A percentile compares a stretch with the other conserved stretches of the same genome.
These are phyloP conservation scores for Amanita pallidorosea DNA, from an alignment of 768 basidiomycete species.

Conservation along the genomic window DNA sequence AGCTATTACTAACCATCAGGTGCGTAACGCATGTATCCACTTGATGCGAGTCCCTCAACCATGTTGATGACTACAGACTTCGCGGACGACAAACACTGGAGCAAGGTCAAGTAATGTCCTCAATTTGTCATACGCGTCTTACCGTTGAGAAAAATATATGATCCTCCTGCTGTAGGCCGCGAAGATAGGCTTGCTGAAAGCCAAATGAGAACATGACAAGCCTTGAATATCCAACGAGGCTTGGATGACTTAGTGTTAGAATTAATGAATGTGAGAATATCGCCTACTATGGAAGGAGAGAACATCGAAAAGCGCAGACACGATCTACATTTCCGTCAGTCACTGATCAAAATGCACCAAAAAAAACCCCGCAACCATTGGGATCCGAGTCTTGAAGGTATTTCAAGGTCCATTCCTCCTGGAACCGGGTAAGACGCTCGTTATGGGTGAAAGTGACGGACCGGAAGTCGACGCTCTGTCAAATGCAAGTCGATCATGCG, in stretches of 20 bases:
- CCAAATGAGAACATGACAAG: conserved; percentile 84
- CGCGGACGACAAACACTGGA: conserved; percentile 61
- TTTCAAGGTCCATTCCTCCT: conserved; percentile 54
- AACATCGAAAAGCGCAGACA: conserved; percentile 48
- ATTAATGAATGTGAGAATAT: background rate
- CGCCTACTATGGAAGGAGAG: conserved; percentile 63
- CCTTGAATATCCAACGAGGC: conserved; percentile 66
- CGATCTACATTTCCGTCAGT: conserved; percentile 29
- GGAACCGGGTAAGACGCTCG: conserved; percentile 40
- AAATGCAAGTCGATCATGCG: conserved; percentile 3
- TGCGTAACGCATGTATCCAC: conserved; percentile 68
- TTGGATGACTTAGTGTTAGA: conserved; percentile 15
- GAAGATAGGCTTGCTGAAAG: conserved; percentile 73
- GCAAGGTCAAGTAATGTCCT: conserved; percentile 4
- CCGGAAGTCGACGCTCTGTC: conserved; percentile 57
- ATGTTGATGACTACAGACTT: conserved; percentile 56
- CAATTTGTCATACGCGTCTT: background rate
- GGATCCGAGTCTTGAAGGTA: conserved; percentile 53
- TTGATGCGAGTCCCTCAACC: conserved; percentile 54
- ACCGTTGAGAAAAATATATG: conserved; percentile 58
- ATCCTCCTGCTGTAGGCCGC: conserved; percentile 53
- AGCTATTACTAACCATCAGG: conserved; percentile 48
- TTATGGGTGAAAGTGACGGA: conserved; percentile 53
- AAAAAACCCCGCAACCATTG: conserved; percentile 29
- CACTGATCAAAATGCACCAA: background rate